Evolutionary conservation across 2,329 filamentous ascomycete species (phyloP).

Genomic region (Fusarium sp.): DNA sequence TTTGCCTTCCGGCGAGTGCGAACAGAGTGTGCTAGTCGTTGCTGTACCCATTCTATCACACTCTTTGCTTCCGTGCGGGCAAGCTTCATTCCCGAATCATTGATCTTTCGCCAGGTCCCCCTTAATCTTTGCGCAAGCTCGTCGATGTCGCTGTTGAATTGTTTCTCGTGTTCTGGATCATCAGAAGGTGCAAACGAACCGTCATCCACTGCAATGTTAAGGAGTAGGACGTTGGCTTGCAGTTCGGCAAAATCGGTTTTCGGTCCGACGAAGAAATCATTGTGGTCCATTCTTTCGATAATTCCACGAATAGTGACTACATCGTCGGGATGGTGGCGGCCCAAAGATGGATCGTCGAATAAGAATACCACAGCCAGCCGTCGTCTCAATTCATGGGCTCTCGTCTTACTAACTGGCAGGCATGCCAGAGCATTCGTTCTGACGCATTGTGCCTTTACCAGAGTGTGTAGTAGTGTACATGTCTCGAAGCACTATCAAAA

Average conservation of each 20-base stretch:
- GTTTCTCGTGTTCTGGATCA: conserved; percentile 48
- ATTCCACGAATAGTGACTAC: conserved; percentile 57
- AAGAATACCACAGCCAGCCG: conserved; percentile 74
- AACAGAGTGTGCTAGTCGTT: conserved; percentile 77
- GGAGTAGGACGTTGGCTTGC: conserved; percentile 70
- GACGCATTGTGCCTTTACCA: conserved; percentile 61
- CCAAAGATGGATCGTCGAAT: conserved; percentile 61
- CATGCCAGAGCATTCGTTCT: conserved; percentile 68
- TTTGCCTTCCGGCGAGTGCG: conserved; percentile 70
- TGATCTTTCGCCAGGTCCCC: conserved; percentile 69
- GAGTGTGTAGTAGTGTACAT: conserved; percentile 58
- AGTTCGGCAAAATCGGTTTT: conserved; percentile 77
- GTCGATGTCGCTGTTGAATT: conserved; percentile 80
- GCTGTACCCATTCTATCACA: conserved; percentile 77
- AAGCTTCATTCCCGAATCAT: conserved; percentile 78
- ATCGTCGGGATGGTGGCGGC: conserved; percentile 55
- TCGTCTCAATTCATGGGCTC: conserved; percentile 70
- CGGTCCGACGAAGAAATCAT: conserved; percentile 63
- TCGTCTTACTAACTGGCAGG: conserved; percentile 64
- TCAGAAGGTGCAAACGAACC: conserved; percentile 52
- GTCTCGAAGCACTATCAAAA: conserved; percentile 60
- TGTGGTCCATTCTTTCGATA: conserved; percentile 57
- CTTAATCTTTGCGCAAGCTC: conserved; percentile 70
- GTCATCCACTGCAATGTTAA: conserved; percentile 81
- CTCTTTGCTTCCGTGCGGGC: conserved; percentile 81